A percentile compares a stretch with the other conserved stretches of the same genome.
Evolutionary conservation across 2,329 filamentous ascomycete genomes (phyloP).

Genomic region (Sporothrix globosa): DNA sequence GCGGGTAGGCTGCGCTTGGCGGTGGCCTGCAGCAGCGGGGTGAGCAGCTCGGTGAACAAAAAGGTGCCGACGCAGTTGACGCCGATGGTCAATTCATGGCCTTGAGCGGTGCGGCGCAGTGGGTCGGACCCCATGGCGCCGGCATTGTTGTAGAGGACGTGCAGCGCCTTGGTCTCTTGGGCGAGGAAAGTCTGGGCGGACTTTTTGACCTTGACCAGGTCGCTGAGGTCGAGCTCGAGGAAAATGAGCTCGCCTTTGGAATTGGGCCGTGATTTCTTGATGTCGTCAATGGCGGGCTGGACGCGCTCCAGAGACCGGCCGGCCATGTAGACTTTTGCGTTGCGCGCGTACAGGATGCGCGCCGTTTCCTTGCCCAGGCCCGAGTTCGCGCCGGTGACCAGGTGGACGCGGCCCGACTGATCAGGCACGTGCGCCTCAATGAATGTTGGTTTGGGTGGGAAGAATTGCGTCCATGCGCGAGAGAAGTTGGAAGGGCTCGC

Average conservation of each 20-base stretch:
- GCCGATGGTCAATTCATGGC: conserved; percentile 38
- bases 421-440: background rate
- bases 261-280: conserved; percentile 42
- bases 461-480: conserved; percentile 23
- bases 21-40: conserved; percentile 36
- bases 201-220: conserved; percentile 40
- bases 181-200: conserved; percentile 41
- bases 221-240: conserved; percentile 47
- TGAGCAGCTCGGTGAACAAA: conserved; percentile 38
- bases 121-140: conserved; percentile 43
- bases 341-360: conserved; percentile 54
- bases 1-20: conserved; percentile 25
- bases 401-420: conserved; percentile 38
- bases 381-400: conserved; percentile 50
- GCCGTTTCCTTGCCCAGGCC: conserved; percentile 53
- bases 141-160: conserved; percentile 48
- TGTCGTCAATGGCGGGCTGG: conserved; percentile 46
- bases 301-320: conserved; percentile 48
- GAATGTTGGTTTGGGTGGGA: conserved; percentile 19
- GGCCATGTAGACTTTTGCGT: conserved; percentile 56
- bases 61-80: conserved; percentile 39
- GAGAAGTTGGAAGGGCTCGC: conserved; percentile 4
- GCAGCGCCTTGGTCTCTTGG: conserved; percentile 40
- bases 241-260: conserved; percentile 46
- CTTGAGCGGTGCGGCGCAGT: conserved; percentile 41